Base-by-base conservation (phyloP, 305 asterid species). In the Fraxinus angustifolia region DNA sequence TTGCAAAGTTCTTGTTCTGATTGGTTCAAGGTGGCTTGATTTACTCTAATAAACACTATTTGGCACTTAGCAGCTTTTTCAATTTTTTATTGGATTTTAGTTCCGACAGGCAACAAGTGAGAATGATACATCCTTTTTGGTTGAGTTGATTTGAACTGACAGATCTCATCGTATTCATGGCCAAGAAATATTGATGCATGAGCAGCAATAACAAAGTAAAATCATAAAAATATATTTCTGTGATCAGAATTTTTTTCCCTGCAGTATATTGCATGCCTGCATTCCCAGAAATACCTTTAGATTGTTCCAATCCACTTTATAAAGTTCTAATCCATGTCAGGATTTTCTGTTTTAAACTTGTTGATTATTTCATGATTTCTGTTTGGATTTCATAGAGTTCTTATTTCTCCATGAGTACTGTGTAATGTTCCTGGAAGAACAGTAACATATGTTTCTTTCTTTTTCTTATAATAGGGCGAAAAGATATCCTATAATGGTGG, bases 401-500 rank as follows among this genome's bases (percentile, higher is more conserved):
- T 26, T 12, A 42, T 28, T 42, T 76, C 21, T 45, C 68, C 23
- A 12, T 2, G 4, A 42, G 40, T 68, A 58, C 58, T 70, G 56
- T 80, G 71, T 73, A 40, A 70, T 79, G 31, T 77, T 82, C 78
- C 77, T 76, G 62, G 74, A 80, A 81, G 82, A 79, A 62, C 45
- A 71, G 38, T 78, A 80, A 76, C 78, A 83, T 75, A 71, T 26
- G 71, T 83, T 77, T 74, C 40, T 78, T 83, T 77, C 33, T 72
- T 80, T 88, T 65, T 67, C 83, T 87, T 82, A 81, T 83, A 77
- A 80, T 90, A 95, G 99, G 99, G 97, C 97, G 73, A 93, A 95
- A 88, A 88, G 89, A 81, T 94, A 87, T 84, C 98, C 98, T 38
- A 92, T 95, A 85, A 94, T 88, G 87, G 89, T 95, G 77, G 98